Percentiles rank a stretch among this genome's conserved stretches.
Conservation (phyloP, 768 basidiomycete genomes). For the Russula compacta region DNA sequence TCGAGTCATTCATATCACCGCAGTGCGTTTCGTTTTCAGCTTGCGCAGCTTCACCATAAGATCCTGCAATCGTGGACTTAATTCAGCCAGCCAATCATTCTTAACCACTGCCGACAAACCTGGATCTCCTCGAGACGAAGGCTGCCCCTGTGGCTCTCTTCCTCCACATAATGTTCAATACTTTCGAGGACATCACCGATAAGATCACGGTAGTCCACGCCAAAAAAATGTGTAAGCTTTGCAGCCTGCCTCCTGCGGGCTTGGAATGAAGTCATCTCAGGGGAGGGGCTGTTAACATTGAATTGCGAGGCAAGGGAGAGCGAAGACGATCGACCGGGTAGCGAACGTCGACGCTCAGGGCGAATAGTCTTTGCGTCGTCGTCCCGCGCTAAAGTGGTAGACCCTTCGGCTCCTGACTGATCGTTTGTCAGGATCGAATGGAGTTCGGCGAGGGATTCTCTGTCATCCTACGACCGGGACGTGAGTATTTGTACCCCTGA, state of each 20-base stretch:
- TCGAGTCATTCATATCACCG: slow-evolving; percentile 18
- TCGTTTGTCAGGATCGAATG: slow-evolving; percentile 51
- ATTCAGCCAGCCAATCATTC: slow-evolving; percentile 1
- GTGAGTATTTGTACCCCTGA: slow-evolving; percentile 8
- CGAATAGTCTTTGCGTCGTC: slow-evolving; percentile 11
- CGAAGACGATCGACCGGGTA: slow-evolving; percentile 56
- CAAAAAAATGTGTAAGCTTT: slow-evolving; percentile 82
- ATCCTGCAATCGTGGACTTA: slow-evolving; percentile 22
- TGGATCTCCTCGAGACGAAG: slow-evolving; percentile 61
- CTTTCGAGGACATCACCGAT: slow-evolving; percentile 73
- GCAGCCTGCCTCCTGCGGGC: slow-evolving; percentile 64
- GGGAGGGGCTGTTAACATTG: slow-evolving; percentile 31
- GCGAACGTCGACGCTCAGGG: slow-evolving; percentile 34
- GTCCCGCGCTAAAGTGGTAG: slow-evolving; percentile 16
- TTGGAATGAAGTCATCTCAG: slow-evolving; percentile 53
- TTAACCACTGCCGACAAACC: slow-evolving; percentile 34
- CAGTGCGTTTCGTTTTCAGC: slow-evolving; percentile 43
- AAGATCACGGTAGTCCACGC: slow-evolving; percentile 73
- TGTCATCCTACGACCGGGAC: slow-evolving; percentile 50
- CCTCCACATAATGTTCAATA: slow-evolving; percentile 66
- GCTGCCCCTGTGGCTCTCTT: slow-evolving; percentile 56
- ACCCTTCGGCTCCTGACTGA: slow-evolving; percentile 2
- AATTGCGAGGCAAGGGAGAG: slow-evolving; percentile 49
- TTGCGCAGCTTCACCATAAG: slow-evolving; percentile 42
- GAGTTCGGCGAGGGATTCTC: slow-evolving; percentile 61